Evolutionary conservation across 441 rosid genomes (phyloP), one percentile per base, ranked within the genome.

Genomic region (Croton setiger): DNA sequence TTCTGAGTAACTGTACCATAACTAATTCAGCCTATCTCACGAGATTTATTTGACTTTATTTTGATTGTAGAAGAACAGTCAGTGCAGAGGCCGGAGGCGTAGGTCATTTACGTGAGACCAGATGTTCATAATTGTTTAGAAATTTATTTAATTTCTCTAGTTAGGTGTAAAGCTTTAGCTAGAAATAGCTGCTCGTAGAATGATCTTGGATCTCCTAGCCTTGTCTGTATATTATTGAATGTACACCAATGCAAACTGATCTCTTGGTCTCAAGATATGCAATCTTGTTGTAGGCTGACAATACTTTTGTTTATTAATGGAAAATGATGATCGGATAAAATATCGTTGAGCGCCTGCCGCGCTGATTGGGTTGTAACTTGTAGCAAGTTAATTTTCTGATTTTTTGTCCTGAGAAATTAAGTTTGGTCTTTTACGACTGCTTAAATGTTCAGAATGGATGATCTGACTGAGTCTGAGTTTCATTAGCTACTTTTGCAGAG

Each of bases 1-100:
- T 70, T 44, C 65, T 14, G 96, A 86, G 52, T 85, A 77, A 72
- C 48, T 35, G 11, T 63, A 21, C 18, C 0, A 0, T 43, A 36
- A 64, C 15, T 36, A 15, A 47, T 56, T 35, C 64, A 14, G 60
- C 49, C 35, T 44, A 63, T 7, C 43, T 17, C 59, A 39, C 48
- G 27, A 17, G 18, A 53, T 49, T 14, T 44, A 17, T 36, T 65
- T 60, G 11, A 27, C 17, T 33, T 6, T 14, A 1, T 9, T 61
- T 51, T 54, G 62, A 17, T 14, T 41, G 1, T 36, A 13, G 13
- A 14, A 37, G n/a, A 61, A 20, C 41, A 41, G 31, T 60, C 51
- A 37, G 12, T 27, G 27, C 67, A 18, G n/a, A n/a, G n/a, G n/a
- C n/a, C n/a, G n/a, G 67, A 36, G 15, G 41, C 58, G 41, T 57